phyloP scores from a whole-genome alignment of 129 eudicot genomes.

The Logfia minima region DNA sequence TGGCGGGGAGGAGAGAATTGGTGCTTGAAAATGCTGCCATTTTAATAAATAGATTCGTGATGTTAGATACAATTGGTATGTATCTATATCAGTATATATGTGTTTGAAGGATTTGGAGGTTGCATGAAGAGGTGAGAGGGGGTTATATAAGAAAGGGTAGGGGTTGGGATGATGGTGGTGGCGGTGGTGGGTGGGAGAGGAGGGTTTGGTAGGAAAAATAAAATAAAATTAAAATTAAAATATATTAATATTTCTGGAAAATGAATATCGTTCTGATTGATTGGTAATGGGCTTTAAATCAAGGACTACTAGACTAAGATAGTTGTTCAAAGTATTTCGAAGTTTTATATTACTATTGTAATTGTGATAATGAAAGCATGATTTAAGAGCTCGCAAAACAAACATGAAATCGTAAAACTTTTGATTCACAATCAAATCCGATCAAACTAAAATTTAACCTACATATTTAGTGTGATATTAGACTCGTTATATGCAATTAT shows the following conservation, averaged over 20 bases:
- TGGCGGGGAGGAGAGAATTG: slow-evolving; percentile 50
- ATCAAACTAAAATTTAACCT: no score
- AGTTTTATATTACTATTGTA: no score
- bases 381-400: no score
- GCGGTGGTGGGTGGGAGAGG: slow-evolving; percentile 8
- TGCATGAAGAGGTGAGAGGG: not conserved
- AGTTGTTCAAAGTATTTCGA: no score
- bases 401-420: no score
- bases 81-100: not conserved
- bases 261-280: not conserved
- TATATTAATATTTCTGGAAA: not conserved
- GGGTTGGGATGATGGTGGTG: not conserved
- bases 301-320: no score
- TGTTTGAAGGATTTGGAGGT: not conserved
- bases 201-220: slow-evolving; percentile 27
- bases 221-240: not conserved
- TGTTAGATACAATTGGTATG: not conserved
- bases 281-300: no score
- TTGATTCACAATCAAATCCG: no score
- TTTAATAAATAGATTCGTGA: not conserved
- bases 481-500: no score
- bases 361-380: no score
- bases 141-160: slow-evolving; percentile 7
- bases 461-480: no score
- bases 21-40: not conserved